Percentiles rank a stretch among this genome's conserved stretches.
Evolutionary conservation across 202 grass and related monocot genomes (phyloP).

Genomic region (Setaria viridis): DNA sequence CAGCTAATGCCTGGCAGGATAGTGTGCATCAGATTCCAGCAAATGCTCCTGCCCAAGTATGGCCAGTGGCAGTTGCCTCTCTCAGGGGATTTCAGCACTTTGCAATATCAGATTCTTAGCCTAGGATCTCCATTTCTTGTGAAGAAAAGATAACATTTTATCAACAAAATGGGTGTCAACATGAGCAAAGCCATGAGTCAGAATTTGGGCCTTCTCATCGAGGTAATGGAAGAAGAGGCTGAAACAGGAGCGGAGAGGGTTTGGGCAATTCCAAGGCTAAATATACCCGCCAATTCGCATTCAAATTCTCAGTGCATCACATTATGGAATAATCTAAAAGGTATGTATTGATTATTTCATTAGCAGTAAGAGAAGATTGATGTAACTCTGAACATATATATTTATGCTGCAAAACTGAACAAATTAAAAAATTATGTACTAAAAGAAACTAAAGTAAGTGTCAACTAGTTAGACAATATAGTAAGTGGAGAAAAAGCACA

Average conservation of each 20-base stretch:
- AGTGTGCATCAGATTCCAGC: neutral
- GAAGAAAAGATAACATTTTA: neutral
- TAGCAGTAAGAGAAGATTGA: neutral
- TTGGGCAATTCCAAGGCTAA: neutral
- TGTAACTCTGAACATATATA: neutral
- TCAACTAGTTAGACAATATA: neutral
- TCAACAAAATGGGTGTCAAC: neutral
- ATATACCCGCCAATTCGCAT: neutral
- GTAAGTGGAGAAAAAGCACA: neutral
- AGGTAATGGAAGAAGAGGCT: neutral
- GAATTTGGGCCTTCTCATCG: neutral
- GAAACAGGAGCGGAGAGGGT: neutral
- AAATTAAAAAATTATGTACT: neutral
- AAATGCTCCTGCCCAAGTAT: neutral
- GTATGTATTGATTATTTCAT: neutral
- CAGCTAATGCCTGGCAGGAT: neutral
- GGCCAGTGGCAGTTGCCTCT: neutral
- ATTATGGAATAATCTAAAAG: neutral
- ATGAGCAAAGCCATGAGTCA: neutral
- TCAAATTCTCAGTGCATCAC: neutral
- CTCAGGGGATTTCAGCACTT: neutral
- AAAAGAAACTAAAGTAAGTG: neutral
- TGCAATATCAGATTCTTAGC: neutral
- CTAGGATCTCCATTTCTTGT: neutral
- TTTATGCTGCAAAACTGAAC: neutral